phyloP scores from a whole-genome alignment of 305 asterid genomes.

The Striga hermonthica region DNA sequence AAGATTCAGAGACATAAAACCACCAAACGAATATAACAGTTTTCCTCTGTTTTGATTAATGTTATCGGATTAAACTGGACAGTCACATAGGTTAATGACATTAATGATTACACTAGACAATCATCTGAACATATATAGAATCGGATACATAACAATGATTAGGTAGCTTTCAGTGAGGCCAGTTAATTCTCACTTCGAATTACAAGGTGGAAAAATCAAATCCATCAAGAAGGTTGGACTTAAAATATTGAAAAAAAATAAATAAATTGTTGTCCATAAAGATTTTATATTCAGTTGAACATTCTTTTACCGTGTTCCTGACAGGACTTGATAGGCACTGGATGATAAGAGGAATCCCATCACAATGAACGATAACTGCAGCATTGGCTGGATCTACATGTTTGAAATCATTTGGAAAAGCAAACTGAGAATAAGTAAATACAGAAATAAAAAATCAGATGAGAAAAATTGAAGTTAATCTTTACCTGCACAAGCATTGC shows the following conservation, averaged over 20 bases:
- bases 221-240: too few relatives aligned
- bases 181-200: too few relatives aligned
- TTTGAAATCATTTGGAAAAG: neutral
- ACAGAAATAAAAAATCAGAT: slow-evolving; percentile 1
- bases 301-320: slow-evolving; percentile 66
- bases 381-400: slow-evolving; percentile 80
- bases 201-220: too few relatives aligned
- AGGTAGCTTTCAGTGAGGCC: too few relatives aligned
- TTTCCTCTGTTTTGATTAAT: too few relatives aligned
- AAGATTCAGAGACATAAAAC: neutral
- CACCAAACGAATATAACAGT: neutral
- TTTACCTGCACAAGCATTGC: slow-evolving; percentile 82
- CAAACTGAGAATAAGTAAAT: slow-evolving; percentile 4
- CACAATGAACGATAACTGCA: slow-evolving; percentile 59
- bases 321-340: slow-evolving; percentile 93
- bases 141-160: too few relatives aligned
- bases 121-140: too few relatives aligned
- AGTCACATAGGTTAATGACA: too few relatives aligned
- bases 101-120: too few relatives aligned
- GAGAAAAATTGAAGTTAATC: slow-evolving; percentile 6
- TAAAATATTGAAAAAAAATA: too few relatives aligned
- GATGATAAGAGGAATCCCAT: slow-evolving; percentile 76
- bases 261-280: neutral
- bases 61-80: too few relatives aligned
- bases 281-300: neutral